Conservation (phyloP, 148 eudicot genomes). For the Dianthus caryophyllus region DNA sequence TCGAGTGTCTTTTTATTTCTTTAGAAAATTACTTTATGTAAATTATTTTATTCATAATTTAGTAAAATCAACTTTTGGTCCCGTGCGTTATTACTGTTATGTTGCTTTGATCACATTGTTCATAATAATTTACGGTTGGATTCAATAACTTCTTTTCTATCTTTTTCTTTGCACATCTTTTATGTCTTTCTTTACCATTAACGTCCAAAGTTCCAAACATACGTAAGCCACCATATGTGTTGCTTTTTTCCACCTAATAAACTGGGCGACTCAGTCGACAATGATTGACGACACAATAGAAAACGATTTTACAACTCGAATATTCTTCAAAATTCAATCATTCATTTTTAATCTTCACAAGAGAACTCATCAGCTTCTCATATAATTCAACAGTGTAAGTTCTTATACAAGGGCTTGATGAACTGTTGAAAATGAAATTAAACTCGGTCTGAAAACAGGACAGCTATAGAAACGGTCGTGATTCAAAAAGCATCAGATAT, state of each 20-base stretch:
- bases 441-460: too few relatives aligned
- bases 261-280: not conserved
- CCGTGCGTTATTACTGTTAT: not conserved
- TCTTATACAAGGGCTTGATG: too few relatives aligned
- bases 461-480: too few relatives aligned
- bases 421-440: too few relatives aligned
- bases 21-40: slow-evolving; percentile 14
- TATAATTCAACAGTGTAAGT: too few relatives aligned
- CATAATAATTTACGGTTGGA: not conserved
- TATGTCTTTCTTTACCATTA: not conserved
- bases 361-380: too few relatives aligned
- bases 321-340: too few relatives aligned
- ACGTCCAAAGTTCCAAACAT: not conserved
- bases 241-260: slow-evolving; percentile 13
- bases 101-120: not conserved
- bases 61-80: slow-evolving; percentile 11
- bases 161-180: not conserved
- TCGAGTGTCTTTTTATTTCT: not conserved
- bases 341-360: too few relatives aligned
- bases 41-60: slow-evolving; percentile 16
- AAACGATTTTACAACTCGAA: too few relatives aligned
- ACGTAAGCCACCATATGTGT: not conserved
- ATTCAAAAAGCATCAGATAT: too few relatives aligned
- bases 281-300: not conserved
- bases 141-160: not conserved